phyloP scores from a whole-genome alignment of 73 alveolate species.

The Blepharisma japonicum region DNA sequence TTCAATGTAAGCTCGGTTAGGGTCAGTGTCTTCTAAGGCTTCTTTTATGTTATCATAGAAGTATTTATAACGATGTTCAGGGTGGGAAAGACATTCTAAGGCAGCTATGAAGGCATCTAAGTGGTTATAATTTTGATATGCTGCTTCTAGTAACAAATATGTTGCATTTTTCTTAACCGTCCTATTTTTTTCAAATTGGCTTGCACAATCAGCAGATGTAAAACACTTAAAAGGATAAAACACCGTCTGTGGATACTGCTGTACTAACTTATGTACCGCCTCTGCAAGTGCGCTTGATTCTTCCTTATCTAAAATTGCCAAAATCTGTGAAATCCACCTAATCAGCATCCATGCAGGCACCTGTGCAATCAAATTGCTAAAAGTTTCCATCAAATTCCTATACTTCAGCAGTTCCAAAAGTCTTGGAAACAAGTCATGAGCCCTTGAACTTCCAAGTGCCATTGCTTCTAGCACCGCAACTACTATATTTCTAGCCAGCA shows the following conservation, averaged over 20 bases:
- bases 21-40: constrained; percentile 46
- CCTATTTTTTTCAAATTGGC: constrained; percentile 30
- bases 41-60: constrained; percentile 78
- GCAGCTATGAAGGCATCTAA: constrained; percentile 85
- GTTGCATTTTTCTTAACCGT: constrained; percentile 45
- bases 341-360: constrained; percentile 77
- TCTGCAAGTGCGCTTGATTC: constrained; percentile 70
- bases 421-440: constrained; percentile 82
- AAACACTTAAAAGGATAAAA: constrained; percentile 77
- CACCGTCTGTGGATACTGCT: constrained; percentile 77
- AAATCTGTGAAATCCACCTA: constrained; percentile 82
- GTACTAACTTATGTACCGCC: constrained; percentile 51
- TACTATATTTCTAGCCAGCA: constrained; percentile 41
- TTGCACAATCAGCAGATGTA: constrained; percentile 39
- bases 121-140: constrained; percentile 47
- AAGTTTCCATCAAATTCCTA: constrained; percentile 56
- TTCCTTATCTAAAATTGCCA: constrained; percentile 68
- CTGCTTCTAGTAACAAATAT: constrained; percentile 58
- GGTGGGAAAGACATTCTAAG: constrained; percentile 86
- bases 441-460: constrained; percentile 62
- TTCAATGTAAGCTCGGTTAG: constrained; percentile 27
- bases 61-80: constrained; percentile 91
- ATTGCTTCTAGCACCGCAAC: constrained; percentile 53
- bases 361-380: constrained; percentile 51
- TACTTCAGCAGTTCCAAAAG: constrained; percentile 66